phyloP scores from a whole-genome alignment of 2,329 filamentous ascomycete species.

The Penicillium fuscoglaucum region DNA sequence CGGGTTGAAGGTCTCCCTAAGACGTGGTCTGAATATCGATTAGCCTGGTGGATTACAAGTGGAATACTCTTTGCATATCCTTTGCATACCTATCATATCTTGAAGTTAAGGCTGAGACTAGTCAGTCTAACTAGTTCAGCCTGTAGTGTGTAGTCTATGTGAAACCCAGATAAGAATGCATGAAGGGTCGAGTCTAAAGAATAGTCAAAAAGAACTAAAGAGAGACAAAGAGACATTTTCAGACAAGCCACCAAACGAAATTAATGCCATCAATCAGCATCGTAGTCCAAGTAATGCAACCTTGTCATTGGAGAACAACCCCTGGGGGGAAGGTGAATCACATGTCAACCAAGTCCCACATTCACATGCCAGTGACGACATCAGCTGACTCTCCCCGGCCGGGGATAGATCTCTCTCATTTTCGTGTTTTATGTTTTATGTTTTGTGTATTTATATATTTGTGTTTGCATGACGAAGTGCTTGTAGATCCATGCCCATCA shows the following conservation, averaged over 20 bases:
- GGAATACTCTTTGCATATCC: not conserved
- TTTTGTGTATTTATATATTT: not conserved
- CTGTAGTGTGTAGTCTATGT: constrained; percentile 5
- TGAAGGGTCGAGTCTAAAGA: not conserved
- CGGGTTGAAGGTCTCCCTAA: constrained; percentile 86
- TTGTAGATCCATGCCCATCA: not conserved
- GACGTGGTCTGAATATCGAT: constrained; percentile 68
- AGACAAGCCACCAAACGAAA: not conserved
- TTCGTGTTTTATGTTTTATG: not conserved
- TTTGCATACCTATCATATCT: constrained; percentile 36
- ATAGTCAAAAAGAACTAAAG: not conserved
- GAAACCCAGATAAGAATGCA: not conserved
- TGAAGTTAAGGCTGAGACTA: constrained; percentile 1
- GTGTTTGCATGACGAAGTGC: too few relatives aligned
- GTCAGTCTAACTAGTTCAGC: not conserved
- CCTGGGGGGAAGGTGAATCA: constrained; percentile 1
- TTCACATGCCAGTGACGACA: constrained; percentile 9
- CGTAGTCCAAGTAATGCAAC: not conserved
- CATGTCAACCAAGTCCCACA: constrained; percentile 8
- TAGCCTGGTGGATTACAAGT: not conserved
- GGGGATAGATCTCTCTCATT: not conserved
- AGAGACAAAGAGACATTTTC: not conserved
- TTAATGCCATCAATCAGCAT: not conserved
- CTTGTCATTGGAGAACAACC: constrained; percentile 3
- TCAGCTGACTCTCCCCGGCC: not conserved